These are phyloP conservation scores for Exserohilum turcica DNA, from an alignment of 2,329 filamentous ascomycete species.

Conservation along the genomic window DNA sequence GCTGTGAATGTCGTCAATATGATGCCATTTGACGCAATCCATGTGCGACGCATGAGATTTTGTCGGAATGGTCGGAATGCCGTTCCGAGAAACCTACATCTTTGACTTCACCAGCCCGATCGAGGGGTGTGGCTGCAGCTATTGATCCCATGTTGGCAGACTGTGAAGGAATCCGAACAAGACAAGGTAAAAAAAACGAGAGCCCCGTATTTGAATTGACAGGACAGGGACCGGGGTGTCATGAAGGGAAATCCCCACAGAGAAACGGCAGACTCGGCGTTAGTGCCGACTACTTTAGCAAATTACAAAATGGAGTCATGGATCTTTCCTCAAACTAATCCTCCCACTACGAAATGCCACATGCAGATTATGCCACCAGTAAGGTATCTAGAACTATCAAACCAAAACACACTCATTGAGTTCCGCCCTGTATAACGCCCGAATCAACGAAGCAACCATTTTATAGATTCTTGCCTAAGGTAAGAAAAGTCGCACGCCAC, in stretches of 20 bases:
- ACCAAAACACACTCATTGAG: slow-evolving; percentile 23
- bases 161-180: background rate
- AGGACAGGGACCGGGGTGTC: background rate
- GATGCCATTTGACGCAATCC: background rate
- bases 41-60: background rate
- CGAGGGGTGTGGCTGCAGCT: slow-evolving; percentile 28
- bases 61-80: slow-evolving; percentile 14
- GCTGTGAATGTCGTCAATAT: slow-evolving; percentile 12
- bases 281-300: slow-evolving; percentile 12
- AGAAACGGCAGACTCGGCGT: slow-evolving; percentile 7
- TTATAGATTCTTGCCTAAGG: slow-evolving; percentile 20
- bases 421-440: slow-evolving; percentile 25
- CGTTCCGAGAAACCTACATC: slow-evolving; percentile 36
- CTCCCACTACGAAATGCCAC: slow-evolving; percentile 4
- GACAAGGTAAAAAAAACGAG: background rate
- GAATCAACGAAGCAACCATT: slow-evolving; percentile 13
- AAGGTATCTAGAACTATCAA: slow-evolving; percentile 40
- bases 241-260: slow-evolving; percentile 1
- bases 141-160: slow-evolving; percentile 2
- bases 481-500: slow-evolving; percentile 9
- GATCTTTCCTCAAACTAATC: slow-evolving; percentile 5
- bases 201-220: background rate
- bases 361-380: slow-evolving; percentile 9
- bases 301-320: slow-evolving; percentile 16
- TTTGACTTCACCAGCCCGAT: slow-evolving; percentile 46